phyloP scores from a whole-genome alignment of 2,329 filamentous ascomycete genomes.

The Pestalotiopsis sp. region DNA sequence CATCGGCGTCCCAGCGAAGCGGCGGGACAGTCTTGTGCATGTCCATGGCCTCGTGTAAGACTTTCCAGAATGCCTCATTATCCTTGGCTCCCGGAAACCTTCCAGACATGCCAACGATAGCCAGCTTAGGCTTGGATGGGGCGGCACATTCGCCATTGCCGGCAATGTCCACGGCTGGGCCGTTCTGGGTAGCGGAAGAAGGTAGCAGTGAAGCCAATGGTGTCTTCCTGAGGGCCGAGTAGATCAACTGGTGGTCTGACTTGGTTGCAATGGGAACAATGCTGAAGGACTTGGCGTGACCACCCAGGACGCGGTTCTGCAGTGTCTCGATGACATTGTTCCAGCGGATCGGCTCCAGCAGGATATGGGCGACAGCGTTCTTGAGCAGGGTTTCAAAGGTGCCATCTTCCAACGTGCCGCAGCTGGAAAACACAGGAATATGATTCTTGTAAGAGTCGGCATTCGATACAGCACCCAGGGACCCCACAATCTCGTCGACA shows the following conservation, averaged over 20 bases:
- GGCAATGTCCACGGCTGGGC: not conserved
- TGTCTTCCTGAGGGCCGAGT: slow-evolving; percentile 21
- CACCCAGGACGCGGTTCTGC: slow-evolving; percentile 33
- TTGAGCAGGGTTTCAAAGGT: slow-evolving; percentile 19
- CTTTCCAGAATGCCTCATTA: slow-evolving; percentile 28
- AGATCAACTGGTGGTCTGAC: slow-evolving; percentile 20
- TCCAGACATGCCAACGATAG: slow-evolving; percentile 27
- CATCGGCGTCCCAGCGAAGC: slow-evolving; percentile 21
- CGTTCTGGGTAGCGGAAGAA: slow-evolving; percentile 3
- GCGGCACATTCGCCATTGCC: not conserved
- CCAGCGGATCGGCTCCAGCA: slow-evolving; percentile 42
- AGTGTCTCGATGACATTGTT: slow-evolving; percentile 56
- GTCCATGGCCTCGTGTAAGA: slow-evolving; percentile 25
- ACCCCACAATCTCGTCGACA: slow-evolving; percentile 19
- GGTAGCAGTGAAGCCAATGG: slow-evolving; percentile 14
- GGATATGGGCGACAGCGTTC: slow-evolving; percentile 21
- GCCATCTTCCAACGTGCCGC: not conserved
- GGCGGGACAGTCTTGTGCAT: slow-evolving; percentile 25
- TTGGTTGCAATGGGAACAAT: slow-evolving; percentile 19
- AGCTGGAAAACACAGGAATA: slow-evolving; percentile 22
- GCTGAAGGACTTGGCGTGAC: slow-evolving; percentile 13
- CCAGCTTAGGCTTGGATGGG: slow-evolving; percentile 23
- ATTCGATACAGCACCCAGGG: not conserved
- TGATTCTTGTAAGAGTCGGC: not conserved
- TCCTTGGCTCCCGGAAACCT: slow-evolving; percentile 23